Evolutionary conservation across 768 basidiomycete species (phyloP), one percentile per base, ranked within the genome.

Genomic region (Trametes elegans): DNA sequence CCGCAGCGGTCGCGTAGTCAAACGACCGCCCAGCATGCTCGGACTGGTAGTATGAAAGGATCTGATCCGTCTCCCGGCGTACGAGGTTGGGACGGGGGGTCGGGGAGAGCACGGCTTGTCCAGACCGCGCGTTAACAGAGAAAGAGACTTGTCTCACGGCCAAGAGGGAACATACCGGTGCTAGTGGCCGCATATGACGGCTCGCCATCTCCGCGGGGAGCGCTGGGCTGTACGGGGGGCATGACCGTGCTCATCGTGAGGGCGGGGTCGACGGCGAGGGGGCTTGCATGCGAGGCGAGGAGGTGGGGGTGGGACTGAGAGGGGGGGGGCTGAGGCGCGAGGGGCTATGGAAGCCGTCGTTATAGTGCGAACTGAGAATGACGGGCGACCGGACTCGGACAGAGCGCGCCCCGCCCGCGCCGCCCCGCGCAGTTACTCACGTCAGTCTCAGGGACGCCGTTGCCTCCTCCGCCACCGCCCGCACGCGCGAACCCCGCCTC

Each of bases 31-130:
- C 66, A 57, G 82, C 76, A 52, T 79, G 71, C 53, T 80, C 71
- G 7, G 83, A 82, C 63, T 82, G 76, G 71, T 83, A 84, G 66
- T 82, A 79, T 18, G 77, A 77, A 47, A 80, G 65, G 57, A 79
- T 76, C 42, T 70, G 67, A 43, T 79, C 76, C 27, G 76, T 71
- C 40, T 80, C 78, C 47, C 64, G 65, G 35, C 71, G 69, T 8
- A 61, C 56, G 21, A 63, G 28, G 36, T 41, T 63, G 34, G 68
- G 66, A 38, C 70, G 66, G 9, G 51, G 49, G 2, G 41, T 42
- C 26, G 58, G 49, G 28, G 51, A 52, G 7, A 58, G 50, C 16
- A 50, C 45, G 42, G 48, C 50, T 47, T 28, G 34, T 21, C 7
- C 35, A 13, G 23, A 8, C n/a, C 27, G 48, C 14, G 36, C 14